Percentiles rank a stretch among this genome's conserved stretches.
Conservation (phyloP, 2,329 filamentous ascomycete genomes). For the Fusarium sp. region DNA sequence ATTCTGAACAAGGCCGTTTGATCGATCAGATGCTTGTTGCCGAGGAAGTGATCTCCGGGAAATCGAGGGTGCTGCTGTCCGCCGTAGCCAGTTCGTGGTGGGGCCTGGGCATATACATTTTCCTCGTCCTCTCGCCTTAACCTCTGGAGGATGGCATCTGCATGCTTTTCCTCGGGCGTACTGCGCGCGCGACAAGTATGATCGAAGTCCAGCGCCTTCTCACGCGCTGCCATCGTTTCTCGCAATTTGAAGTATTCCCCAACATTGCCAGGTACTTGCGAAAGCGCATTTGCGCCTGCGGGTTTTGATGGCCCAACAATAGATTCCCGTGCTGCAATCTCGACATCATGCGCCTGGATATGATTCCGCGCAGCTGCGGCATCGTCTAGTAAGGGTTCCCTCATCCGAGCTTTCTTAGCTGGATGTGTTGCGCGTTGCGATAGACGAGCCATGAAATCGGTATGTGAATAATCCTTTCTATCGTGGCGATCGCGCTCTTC, state of each 20-base stretch:
- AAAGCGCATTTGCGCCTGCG: not conserved
- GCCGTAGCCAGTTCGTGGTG: conserved; percentile 53
- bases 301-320: not conserved
- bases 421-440: conserved; percentile 25
- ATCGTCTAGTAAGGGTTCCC: conserved; percentile 20
- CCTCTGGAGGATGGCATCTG: conserved; percentile 57
- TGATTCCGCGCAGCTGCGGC: conserved; percentile 43
- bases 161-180: conserved; percentile 54
- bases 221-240: conserved; percentile 48
- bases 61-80: conserved; percentile 62
- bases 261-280: conserved; percentile 15
- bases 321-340: conserved; percentile 31
- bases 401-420: conserved; percentile 15
- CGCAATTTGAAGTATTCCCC: conserved; percentile 54
- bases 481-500: conserved; percentile 22
- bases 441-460: conserved; percentile 28
- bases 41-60: conserved; percentile 70
- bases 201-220: conserved; percentile 59
- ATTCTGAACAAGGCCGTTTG: conserved; percentile 70
- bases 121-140: conserved; percentile 56
- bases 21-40: conserved; percentile 66
- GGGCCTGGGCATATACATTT: conserved; percentile 54
- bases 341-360: conserved; percentile 48
- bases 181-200: conserved; percentile 52
- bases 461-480: conserved; percentile 17